Percentiles rank a stretch among this genome's conserved stretches.
Evolutionary conservation across 1,284 basidiomycete genomes (phyloP).

Genomic region (Rhodotorula sp.): DNA sequence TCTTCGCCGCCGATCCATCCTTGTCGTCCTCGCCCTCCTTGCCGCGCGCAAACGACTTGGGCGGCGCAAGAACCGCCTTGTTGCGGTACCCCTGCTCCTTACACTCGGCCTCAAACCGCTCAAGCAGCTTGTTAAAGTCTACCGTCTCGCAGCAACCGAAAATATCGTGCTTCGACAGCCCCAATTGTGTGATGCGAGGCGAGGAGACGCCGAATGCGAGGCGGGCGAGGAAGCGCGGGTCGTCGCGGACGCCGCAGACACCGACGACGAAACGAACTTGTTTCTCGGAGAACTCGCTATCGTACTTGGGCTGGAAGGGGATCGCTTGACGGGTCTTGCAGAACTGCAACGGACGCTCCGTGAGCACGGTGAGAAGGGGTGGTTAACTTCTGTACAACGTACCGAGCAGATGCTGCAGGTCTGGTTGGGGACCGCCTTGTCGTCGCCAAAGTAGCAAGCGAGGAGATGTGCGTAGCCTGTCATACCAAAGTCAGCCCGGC

Average conservation of each 20-base stretch:
- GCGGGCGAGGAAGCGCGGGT: conserved; percentile 56
- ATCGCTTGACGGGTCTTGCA: conserved; percentile 45
- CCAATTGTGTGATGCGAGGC: conserved; percentile 52
- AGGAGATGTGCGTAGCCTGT: conserved; percentile 56
- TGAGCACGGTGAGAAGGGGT: not conserved
- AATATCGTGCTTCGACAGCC: conserved; percentile 16
- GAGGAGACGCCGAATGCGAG: conserved; percentile 58
- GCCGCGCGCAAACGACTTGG: not conserved
- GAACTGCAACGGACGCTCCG: conserved; percentile 1
- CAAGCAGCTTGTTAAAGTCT: conserved; percentile 25
- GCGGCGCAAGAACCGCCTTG: conserved; percentile 20
- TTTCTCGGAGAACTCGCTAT: conserved; percentile 42
- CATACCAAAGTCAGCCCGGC: not conserved
- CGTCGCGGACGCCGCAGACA: conserved; percentile 57
- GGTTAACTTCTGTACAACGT: conserved; percentile 43
- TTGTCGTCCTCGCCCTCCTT: not conserved
- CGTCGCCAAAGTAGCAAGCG: conserved; percentile 56
- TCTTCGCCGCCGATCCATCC: not conserved
- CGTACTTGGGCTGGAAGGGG: conserved; percentile 48
- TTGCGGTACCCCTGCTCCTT: conserved; percentile 21
- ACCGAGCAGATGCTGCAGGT: conserved; percentile 56
- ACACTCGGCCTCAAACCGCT: conserved; percentile 35
- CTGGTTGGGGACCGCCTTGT: conserved; percentile 53
- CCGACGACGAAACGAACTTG: conserved; percentile 51
- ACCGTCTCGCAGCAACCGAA: conserved; percentile 26